Conservation (phyloP, 306 rosid species). For the Vigna mungo region DNA sequence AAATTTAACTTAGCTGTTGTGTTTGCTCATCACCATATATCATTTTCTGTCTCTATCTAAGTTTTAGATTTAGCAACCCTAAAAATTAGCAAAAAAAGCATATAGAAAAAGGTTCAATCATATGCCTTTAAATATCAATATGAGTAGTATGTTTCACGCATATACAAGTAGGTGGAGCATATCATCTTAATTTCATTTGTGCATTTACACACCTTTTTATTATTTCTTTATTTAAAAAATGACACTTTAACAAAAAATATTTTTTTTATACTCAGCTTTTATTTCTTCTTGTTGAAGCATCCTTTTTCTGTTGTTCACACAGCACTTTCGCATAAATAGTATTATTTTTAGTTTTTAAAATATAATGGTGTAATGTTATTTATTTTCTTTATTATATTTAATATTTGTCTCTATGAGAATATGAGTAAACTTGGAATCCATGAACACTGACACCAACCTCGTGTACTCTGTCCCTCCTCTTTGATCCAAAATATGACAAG, state of each 20-base stretch:
- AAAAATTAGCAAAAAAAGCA: not conserved
- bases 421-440: too few relatives aligned
- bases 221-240: not conserved
- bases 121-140: not conserved
- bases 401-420: too few relatives aligned
- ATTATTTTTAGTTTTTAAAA: not conserved
- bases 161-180: not conserved
- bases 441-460: too few relatives aligned
- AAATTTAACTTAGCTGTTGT: not conserved
- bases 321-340: not conserved
- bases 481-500: too few relatives aligned
- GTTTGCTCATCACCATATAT: constrained; percentile 14
- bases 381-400: too few relatives aligned
- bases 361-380: too few relatives aligned
- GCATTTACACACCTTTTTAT: not conserved
- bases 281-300: not conserved
- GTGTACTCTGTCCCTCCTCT: too few relatives aligned
- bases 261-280: not conserved
- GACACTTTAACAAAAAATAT: not conserved
- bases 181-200: not conserved
- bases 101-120: not conserved
- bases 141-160: not conserved
- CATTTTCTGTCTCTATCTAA: constrained; percentile 15
- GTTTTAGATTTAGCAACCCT: not conserved
- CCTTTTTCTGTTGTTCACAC: constrained; percentile 3